Base-by-base conservation (phyloP, 352 stramenopile genomes). In the Phytophthora pseudosyringae region DNA sequence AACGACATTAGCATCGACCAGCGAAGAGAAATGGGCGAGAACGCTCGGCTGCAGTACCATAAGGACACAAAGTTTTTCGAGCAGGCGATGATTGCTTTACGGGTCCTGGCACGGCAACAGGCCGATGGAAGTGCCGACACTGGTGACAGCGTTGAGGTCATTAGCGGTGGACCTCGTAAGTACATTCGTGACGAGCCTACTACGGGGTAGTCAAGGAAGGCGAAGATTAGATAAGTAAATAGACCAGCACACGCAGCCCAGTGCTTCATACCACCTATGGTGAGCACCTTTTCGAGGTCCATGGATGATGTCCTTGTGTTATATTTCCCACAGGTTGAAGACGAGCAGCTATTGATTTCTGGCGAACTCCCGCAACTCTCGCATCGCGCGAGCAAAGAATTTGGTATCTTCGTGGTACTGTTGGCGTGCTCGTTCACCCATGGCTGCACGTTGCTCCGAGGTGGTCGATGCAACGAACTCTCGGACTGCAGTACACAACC, bases 21-120 rank as follows among this genome's bases (percentile, higher is more conserved):
- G 52, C 75, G 78, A 25, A 55, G 48, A 59, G 36, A 55, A 21
- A 75, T 78, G 51, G 81, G 69, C 26, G 47, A 69, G 15, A 73
- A 74, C 2, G 71, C 72, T 9, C 60, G 64, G 12, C 58, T 72
- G 44, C 79, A 83, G 63, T 88, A 89, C 39, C 71, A 86, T 51
- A 64, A 73, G 43, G 76, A 90, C 59, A 82, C 73, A 18, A 76
- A 83, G 46, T 88, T 86, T 46, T 90, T 90, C 40, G 71, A 72
- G 28, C 50, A 43, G 0, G 49, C 49, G 2, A 90, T 90, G 78
- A 49, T 67, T 15, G 38, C 76, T 41, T 65, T 88, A 44, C 67
- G 71, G 9, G 47, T 65, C 3, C 55, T 75, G 0, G 68, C 67
- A 28, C 40, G 64, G 26, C 21, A 62, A 44, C 52, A 73, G 31